These are phyloP conservation scores for Trichocladium uniseriatum DNA, from an alignment of 495 filamentous ascomycete species.

Conservation along the genomic window DNA sequence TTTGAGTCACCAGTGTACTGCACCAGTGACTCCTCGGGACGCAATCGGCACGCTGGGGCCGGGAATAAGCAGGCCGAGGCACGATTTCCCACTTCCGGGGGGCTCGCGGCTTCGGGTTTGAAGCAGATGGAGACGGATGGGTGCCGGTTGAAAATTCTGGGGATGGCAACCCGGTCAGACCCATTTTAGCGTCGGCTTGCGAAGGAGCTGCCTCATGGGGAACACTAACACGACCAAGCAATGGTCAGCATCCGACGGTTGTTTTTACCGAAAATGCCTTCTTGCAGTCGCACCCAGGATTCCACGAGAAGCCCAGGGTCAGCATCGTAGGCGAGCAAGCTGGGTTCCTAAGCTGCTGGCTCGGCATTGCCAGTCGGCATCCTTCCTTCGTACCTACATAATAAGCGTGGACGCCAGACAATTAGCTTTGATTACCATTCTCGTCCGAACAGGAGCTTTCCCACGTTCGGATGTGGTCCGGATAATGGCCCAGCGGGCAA, in stretches of 20 bases:
- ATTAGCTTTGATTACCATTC: too few species aligned
- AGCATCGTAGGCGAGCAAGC: too few species aligned
- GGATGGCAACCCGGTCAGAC: background rate
- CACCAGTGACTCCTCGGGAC: background rate
- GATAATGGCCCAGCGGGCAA: background rate
- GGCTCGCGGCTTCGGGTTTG: conserved; percentile 3
- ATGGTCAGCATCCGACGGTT: too few species aligned
- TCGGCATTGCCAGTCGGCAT: too few species aligned
- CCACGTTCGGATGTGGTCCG: background rate
- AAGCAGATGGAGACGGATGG: background rate
- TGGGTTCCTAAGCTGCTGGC: too few species aligned
- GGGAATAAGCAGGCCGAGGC: conserved; percentile 8
- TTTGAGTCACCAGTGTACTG: background rate
- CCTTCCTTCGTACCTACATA: too few species aligned
- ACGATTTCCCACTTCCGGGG: background rate
- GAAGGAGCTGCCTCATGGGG: background rate
- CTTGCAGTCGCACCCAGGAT: background rate
- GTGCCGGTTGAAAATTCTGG: background rate
- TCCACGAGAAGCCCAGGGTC: background rate
- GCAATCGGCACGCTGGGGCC: background rate
- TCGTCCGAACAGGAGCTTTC: background rate
- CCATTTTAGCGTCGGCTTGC: background rate
- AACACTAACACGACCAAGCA: background rate
- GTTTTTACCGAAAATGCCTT: too few species aligned
- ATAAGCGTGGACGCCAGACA: too few species aligned